Percentiles rank a stretch among this genome's conserved stretches.
phyloP scores from a whole-genome alignment of 2,329 filamentous ascomycete species.

The Leptographium wingfieldii region DNA sequence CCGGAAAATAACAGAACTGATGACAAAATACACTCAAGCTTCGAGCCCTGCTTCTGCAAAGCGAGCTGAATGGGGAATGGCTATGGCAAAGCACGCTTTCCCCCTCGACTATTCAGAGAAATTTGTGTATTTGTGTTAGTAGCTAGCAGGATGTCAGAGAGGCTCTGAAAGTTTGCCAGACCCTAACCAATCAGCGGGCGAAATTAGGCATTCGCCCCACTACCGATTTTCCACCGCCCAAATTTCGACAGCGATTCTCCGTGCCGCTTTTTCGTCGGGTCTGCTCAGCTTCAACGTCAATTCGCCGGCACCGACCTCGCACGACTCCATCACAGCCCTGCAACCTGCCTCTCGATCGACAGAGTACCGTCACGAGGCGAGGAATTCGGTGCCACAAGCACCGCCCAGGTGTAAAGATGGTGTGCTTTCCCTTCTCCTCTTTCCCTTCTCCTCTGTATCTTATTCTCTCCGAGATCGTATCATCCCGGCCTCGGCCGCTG shows the following conservation, averaged over 20 bases:
- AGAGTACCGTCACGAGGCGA: background rate
- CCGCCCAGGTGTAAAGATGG: background rate
- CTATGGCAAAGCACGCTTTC: background rate
- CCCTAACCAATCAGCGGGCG: background rate
- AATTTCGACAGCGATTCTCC: background rate
- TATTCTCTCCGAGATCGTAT: too few species aligned
- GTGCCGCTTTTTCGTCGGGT: background rate
- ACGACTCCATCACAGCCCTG: background rate
- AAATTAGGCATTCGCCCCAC: background rate
- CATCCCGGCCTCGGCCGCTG: background rate
- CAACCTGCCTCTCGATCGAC: too few species aligned
- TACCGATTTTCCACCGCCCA: background rate
- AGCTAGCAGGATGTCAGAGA: background rate
- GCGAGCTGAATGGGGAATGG: background rate
- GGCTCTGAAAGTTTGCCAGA: background rate
- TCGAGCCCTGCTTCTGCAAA: background rate
- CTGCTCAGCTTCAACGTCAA: background rate
- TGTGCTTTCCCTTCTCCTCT: background rate
- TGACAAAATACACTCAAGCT: background rate
- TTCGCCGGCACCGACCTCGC: background rate
- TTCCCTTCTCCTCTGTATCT: background rate
- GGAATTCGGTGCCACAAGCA: background rate
- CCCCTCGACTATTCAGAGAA: background rate
- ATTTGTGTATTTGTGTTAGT: background rate
- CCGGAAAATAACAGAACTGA: too few species aligned